Evolutionary conservation across 2,329 filamentous ascomycete genomes (phyloP), one percentile per base, ranked within the genome.

Genomic region (Colletotrichum cuscutae): DNA sequence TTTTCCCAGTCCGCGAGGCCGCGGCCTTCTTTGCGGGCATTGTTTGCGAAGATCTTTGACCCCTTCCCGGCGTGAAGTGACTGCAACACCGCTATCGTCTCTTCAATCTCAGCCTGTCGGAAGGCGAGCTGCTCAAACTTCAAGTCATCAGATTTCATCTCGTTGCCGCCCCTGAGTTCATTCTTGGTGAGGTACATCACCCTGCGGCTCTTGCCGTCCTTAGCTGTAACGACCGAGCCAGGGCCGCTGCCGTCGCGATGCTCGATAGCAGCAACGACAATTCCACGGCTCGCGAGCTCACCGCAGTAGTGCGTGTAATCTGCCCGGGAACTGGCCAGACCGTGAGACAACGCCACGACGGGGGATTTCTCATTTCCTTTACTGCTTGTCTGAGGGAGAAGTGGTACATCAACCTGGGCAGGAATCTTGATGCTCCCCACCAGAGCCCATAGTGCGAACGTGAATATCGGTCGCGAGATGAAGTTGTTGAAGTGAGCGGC

Each of bases 161-260:
- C 56, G 9, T 35, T 24, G 76, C 26, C 70, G 1, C 26, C 59
- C 7, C 2, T 22, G 3, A 72, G 32, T 5, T 72, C 60, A 11
- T 54, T 69, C 54, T 65, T 69, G 37, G 64, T 37, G 26, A 72
- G 6, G 28, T 65, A 72, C 54, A 65, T 72, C 11, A 72, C 59
- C 24, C 15, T 65, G 5, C 53, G 68, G 13, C 64, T 35, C 59
- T 32, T 54, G 24, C 60, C 19, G 4, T 60, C 54, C 9, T 9
- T 22, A 9, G 42, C 35, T 13, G 46, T 80, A 67, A 88, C 79
- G 46, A 83, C 66, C 1, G 84, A 82, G 0, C 86, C 86, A 0
- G 87, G 87, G 13, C 83, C 84, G 68, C 85, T 87, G 8, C 87
- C 87, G 69, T 89, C 87, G 53, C 87, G 84, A 76, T 89, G 87